Evolutionary conservation across 179 eudicot species (phyloP), one percentile per base, ranked within the genome.

Genomic region (Heliamphora pulchella): DNA sequence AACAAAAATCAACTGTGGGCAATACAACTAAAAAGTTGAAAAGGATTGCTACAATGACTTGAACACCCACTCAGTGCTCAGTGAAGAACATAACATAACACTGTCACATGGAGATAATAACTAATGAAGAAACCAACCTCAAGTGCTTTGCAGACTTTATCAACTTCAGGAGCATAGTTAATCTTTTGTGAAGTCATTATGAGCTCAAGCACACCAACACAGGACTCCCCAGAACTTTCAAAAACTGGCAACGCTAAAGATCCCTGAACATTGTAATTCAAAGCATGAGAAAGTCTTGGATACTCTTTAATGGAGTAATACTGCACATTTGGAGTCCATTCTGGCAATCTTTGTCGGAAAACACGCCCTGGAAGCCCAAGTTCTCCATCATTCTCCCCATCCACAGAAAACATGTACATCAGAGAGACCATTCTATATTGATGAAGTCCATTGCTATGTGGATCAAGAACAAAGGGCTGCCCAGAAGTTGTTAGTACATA

Each of bases 281-380:
- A 84, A 64, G 97, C 96, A 83, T 91, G 92, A 78, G 85, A 54
- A 74, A 89, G 89, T 78, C 91, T 85, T 0, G 91, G 82, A 77
- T 87, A 90, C 80, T 93, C 97, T 80, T 87, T 87, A 67, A 88
- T 89, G 9, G 93, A 85, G 81, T 93, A 93, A 73, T 84, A 90
- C 77, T 89, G 93, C 82, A 93, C 93, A 86, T 93, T 85, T 0
- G 99, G 99, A 3, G 98, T 89, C 99, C 99, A 96, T 85, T 96
- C 99, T 0, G 98, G 99, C 78, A 92, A 65, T 81, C 90, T 96
- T 68, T 93, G 93, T 70, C 86, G 78, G 76, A 91, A 96, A 22
- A 96, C 99, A 79, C 99, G 98, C 43, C 96, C 98, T 58, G 99
- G 99, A n/a, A 96, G 88, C 59, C 99, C 99, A 11, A 93, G 93